phyloP scores from a whole-genome alignment of 2,329 filamentous ascomycete species.

The Remersonia thermophila region DNA sequence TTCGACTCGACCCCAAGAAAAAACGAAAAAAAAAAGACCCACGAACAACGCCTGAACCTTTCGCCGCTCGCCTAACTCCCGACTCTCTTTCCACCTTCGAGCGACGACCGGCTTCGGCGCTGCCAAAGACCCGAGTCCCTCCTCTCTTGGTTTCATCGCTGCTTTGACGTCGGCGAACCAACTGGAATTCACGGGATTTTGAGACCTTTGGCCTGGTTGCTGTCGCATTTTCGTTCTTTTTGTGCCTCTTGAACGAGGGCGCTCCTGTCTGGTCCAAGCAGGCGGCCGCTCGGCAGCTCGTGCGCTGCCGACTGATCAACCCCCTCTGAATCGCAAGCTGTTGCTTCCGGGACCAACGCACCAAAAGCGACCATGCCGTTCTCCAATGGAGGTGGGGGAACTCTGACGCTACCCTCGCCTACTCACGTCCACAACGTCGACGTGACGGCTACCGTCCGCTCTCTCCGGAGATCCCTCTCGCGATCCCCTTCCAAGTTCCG shows the following conservation, averaged over 20 bases:
- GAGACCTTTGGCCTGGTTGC: no score
- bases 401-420: conserved; percentile 76
- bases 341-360: neutral
- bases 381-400: conserved; percentile 54
- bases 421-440: conserved; percentile 74
- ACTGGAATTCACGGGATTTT: no score
- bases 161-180: no score
- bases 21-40: no score
- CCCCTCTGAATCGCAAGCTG: neutral
- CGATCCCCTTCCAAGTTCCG: conserved; percentile 88
- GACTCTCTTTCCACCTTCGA: conserved; percentile 2
- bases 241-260: no score
- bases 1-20: no score
- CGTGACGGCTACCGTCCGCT: conserved; percentile 62
- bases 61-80: no score
- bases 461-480: conserved; percentile 76
- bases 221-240: no score
- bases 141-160: neutral
- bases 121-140: conserved; percentile 2
- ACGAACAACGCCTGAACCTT: no score
- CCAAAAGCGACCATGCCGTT: conserved; percentile 36
- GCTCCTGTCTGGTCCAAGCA: no score
- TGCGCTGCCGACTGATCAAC: no score
- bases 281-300: no score
- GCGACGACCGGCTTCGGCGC: conserved; percentile 11